phyloP scores from a whole-genome alignment of 192 early-diverging fungal genomes.

The Borealophlyctis nickersoniae region DNA sequence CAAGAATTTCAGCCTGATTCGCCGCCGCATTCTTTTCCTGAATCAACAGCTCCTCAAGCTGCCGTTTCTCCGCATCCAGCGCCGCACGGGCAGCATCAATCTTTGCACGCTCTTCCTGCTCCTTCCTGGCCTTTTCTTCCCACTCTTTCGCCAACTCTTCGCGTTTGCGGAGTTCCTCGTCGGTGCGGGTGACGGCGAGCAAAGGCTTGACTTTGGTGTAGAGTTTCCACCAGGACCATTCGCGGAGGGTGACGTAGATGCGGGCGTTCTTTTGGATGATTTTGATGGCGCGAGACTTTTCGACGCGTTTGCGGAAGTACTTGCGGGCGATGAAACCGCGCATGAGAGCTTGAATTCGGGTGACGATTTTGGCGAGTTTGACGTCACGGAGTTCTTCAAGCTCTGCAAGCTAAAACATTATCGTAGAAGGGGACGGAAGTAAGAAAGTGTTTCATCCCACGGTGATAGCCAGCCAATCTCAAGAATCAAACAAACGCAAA shows the following conservation, averaged over 20 bases:
- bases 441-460: background rate
- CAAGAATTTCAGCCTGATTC: conserved; percentile 81
- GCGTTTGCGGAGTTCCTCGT: conserved; percentile 74
- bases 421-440: background rate
- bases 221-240: conserved; percentile 96
- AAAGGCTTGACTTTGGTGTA: conserved; percentile 91
- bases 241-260: conserved; percentile 79
- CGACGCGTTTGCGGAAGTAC: conserved; percentile 58
- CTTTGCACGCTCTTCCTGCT: conserved; percentile 55
- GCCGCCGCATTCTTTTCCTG: conserved; percentile 72
- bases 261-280: conserved; percentile 94
- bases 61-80: conserved; percentile 67
- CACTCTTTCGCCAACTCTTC: conserved; percentile 71
- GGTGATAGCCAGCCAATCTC: background rate
- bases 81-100: conserved; percentile 57
- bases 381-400: conserved; percentile 89
- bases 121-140: conserved; percentile 60
- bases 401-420: conserved; percentile 66
- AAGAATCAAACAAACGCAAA: conserved; percentile 2
- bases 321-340: conserved; percentile 81
- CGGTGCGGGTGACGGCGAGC: conserved; percentile 74
- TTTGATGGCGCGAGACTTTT: conserved; percentile 83
- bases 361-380: conserved; percentile 78
- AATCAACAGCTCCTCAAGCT: conserved; percentile 65
- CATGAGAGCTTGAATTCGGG: conserved; percentile 81